Evolutionary conservation across 78 protist species (phyloP), one percentile per base, ranked within the genome.

Genomic region (Dictyostelium purpureum): DNA sequence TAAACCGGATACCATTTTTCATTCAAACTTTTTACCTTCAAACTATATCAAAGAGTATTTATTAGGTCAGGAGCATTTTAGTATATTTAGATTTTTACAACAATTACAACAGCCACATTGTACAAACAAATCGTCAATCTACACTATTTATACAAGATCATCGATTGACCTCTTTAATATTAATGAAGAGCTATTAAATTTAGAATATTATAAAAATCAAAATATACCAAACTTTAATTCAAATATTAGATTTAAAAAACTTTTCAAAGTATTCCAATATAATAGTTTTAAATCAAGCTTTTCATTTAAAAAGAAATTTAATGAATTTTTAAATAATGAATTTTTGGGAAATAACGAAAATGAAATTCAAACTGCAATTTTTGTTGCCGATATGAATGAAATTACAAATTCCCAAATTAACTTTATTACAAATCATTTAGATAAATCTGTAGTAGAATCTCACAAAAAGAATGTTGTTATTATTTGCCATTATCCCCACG

Each of bases 11-110:
- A 70, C 67, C 28, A 69, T 88, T 10, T 88, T 88, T 37, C 45
- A 57, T 14, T 52, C 77, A 37, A 66, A 56, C 31, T 49, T 47
- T 1, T 43, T 88, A 21, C 94, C 94, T 26, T 16, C 43, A 70
- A 5, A 21, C 7, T 88, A 88, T 12, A 35, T 79, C 4, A 61
- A 88, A 33, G 88, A 88, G n/a, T 88, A 77, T 37, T 71, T 88
- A 12, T 42, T 88, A 9, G 51, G 57, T 28, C 94, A 88, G 66
- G 94, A 88, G 18, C 94, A 88, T 37, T 77, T 88, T 28, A 88
- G 35, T 57, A 42, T 75, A 11, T 37, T 79, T 11, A 51, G 76
- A 28, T 88, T 88, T 77, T 37, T 87, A n/a, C 37, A 61, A 12
- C 63, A 69, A 31, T 65, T 33, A 24, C 42, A 37, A 6, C 59